Percentiles rank a stretch among this genome's conserved stretches.
phyloP scores from a whole-genome alignment of 352 stramenopile genomes.

The Phytophthora multivora region DNA sequence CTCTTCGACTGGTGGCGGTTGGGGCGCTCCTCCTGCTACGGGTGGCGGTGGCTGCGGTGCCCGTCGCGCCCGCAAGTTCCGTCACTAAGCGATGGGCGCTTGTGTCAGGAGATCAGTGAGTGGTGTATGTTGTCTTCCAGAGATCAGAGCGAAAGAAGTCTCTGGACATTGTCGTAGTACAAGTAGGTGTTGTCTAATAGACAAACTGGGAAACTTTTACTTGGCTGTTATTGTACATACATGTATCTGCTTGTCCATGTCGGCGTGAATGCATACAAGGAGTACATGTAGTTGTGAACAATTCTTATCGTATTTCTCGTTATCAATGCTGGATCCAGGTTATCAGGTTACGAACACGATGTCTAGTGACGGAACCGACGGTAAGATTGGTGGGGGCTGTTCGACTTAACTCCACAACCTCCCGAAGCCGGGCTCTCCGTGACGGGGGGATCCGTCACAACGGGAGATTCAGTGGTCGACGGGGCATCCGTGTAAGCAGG shows the following conservation, averaged over 20 bases:
- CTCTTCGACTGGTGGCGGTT: conserved; percentile 3
- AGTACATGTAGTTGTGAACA: too few relatives aligned
- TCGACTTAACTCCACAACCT: neutral
- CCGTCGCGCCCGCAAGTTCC: conserved; percentile 17
- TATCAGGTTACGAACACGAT: neutral
- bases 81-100: conserved; percentile 10
- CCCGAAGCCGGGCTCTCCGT: neutral
- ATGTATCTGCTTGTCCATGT: neutral
- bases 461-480: neutral
- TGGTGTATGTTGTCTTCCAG: conserved; percentile 10
- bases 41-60: conserved; percentile 6
- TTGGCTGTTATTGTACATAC: neutral
- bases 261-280: too few relatives aligned
- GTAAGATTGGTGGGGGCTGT: neutral
- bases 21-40: neutral
- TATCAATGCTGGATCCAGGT: neutral
- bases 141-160: conserved; percentile 15
- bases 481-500: neutral
- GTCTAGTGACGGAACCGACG: neutral
- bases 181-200: conserved; percentile 20
- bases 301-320: neutral
- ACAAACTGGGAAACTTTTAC: conserved; percentile 5
- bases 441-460: neutral
- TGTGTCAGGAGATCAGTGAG: conserved; percentile 4
- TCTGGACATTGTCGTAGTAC: conserved; percentile 6